These are phyloP conservation scores for Verticillium albo-atrum DNA, from an alignment of 2,329 filamentous ascomycete species.

Conservation along the genomic window DNA sequence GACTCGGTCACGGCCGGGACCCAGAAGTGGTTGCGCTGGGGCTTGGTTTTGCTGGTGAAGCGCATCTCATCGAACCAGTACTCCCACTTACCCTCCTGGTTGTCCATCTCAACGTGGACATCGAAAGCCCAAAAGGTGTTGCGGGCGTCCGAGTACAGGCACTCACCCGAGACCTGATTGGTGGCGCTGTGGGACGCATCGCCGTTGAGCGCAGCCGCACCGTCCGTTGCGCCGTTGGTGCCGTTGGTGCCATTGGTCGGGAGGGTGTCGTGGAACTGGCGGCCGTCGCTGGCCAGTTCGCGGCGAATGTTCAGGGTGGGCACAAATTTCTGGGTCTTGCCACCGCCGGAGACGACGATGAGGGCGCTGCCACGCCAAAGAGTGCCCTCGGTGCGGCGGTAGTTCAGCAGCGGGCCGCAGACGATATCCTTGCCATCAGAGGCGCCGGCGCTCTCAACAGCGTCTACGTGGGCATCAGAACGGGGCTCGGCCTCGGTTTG, in stretches of 20 bases:
- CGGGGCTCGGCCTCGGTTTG: slow-evolving; percentile 15
- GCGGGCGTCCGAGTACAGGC: slow-evolving; percentile 61
- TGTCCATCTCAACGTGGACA: slow-evolving; percentile 69
- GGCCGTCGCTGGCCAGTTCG: slow-evolving; percentile 23
- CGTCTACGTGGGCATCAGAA: slow-evolving; percentile 9
- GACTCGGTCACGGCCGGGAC: slow-evolving; percentile 77
- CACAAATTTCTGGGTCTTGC: slow-evolving; percentile 48
- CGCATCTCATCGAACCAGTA: slow-evolving; percentile 68
- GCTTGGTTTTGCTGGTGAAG: slow-evolving; percentile 53
- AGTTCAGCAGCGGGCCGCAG: slow-evolving; percentile 73
- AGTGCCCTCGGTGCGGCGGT: slow-evolving; percentile 64
- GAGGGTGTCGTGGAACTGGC: slow-evolving; percentile 16
- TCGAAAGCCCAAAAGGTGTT: slow-evolving; percentile 94
- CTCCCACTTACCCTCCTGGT: slow-evolving; percentile 69
- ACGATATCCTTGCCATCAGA: slow-evolving; percentile 56
- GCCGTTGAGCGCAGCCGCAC: not conserved
- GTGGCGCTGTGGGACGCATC: not conserved
- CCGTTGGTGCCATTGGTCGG: slow-evolving; percentile 21
- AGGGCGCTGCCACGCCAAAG: slow-evolving; percentile 83
- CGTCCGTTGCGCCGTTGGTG: slow-evolving; percentile 13
- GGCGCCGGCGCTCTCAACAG: slow-evolving; percentile 1
- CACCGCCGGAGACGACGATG: slow-evolving; percentile 72
- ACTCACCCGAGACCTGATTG: slow-evolving; percentile 41
- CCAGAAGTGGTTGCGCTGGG: slow-evolving; percentile 68
- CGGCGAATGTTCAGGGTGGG: slow-evolving; percentile 55